These are phyloP conservation scores for Colletotrichum musicola DNA, from an alignment of 2,329 filamentous ascomycete genomes.

Conservation along the genomic window DNA sequence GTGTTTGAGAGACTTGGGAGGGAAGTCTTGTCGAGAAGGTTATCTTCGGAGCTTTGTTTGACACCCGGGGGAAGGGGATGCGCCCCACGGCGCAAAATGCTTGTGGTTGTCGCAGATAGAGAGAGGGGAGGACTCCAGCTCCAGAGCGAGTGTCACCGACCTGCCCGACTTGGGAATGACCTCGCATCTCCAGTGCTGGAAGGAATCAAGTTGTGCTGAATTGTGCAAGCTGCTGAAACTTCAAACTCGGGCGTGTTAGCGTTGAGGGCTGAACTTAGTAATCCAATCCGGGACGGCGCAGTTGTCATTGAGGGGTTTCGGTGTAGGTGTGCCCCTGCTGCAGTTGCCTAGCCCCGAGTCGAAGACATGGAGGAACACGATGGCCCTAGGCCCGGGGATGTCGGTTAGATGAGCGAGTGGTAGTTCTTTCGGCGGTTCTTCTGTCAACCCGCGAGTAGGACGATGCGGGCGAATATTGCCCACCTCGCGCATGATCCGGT, in stretches of 20 bases:
- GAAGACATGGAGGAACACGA: no score
- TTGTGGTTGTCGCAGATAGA: slow-evolving; percentile 33
- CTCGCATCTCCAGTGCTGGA: slow-evolving; percentile 2
- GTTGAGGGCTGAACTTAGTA: slow-evolving; percentile 2
- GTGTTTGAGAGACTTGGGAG: background rate
- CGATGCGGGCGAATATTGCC: no score
- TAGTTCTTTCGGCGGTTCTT: no score
- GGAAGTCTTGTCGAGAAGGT: slow-evolving; percentile 26
- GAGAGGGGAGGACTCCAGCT: background rate
- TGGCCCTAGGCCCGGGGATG: no score
- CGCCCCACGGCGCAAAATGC: background rate
- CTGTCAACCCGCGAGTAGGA: no score
- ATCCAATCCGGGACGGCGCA: background rate
- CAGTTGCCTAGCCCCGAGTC: no score
- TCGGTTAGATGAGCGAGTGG: no score
- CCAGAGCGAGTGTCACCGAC: slow-evolving; percentile 1
- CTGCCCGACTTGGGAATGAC: slow-evolving; percentile 25
- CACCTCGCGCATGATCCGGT: no score
- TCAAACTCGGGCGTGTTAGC: background rate
- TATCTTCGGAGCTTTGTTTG: slow-evolving; percentile 36
- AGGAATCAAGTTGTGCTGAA: background rate
- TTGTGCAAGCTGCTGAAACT: slow-evolving; percentile 7
- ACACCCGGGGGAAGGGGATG: slow-evolving; percentile 6
- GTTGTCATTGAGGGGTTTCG: background rate
- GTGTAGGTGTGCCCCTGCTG: no score